Conservation (phyloP, 108 stramenopile genomes). For the Ochromonas danica region DNA sequence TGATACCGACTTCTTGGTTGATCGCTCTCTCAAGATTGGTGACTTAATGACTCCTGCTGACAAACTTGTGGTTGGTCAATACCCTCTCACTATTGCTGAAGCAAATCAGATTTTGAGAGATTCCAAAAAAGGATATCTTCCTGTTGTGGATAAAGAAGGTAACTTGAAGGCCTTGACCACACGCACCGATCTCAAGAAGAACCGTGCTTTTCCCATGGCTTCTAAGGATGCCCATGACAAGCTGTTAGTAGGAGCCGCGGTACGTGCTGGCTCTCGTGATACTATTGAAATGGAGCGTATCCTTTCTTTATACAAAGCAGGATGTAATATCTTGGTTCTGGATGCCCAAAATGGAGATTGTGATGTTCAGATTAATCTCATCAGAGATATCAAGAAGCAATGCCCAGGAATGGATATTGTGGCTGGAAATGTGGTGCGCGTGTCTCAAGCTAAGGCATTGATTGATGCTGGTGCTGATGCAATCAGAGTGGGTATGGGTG, state of each 20-base stretch:
- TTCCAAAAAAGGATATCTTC: constrained; percentile 34
- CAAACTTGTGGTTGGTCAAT: constrained; percentile 7
- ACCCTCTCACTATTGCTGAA: constrained; percentile 25
- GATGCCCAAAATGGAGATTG: constrained; percentile 33
- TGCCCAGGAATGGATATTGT: constrained; percentile 21
- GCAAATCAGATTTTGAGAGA: constrained; percentile 10
- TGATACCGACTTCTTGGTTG: constrained; percentile 29
- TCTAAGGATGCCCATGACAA: constrained; percentile 7
- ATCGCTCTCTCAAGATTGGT: not conserved
- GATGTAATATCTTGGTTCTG: constrained; percentile 9
- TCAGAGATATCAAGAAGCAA: constrained; percentile 21
- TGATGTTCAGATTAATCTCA: not conserved
- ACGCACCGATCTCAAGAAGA: constrained; percentile 34
- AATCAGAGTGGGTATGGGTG: constrained; percentile 34
- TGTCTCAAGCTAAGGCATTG: not conserved
- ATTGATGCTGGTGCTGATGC: constrained; percentile 35
- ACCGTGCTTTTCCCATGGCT: constrained; percentile 26
- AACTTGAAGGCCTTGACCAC: constrained; percentile 29
- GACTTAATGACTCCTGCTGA: constrained; percentile 34
- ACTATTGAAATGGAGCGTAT: constrained; percentile 19
- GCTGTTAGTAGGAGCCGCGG: constrained; percentile 26
- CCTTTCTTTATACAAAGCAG: not conserved
- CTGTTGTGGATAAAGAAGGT: constrained; percentile 11
- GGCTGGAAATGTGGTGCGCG: constrained; percentile 20
- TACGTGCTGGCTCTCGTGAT: not conserved